Base-by-base conservation (phyloP, 352 stramenopile genomes). In the Plasmopara viticola region DNA sequence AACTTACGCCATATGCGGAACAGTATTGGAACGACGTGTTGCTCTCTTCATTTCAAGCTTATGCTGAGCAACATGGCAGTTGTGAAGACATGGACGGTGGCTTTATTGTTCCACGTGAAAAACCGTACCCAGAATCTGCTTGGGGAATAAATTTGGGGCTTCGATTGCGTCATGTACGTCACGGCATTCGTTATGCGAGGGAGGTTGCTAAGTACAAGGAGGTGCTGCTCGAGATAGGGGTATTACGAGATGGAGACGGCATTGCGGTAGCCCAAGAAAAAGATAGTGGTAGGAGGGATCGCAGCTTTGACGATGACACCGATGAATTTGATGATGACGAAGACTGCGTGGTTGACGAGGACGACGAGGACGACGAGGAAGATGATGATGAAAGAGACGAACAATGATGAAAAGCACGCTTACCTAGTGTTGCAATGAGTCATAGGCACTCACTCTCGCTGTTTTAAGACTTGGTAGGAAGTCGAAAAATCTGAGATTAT, bases 21-120 rank as follows among this genome's bases (percentile, higher is more conserved):
- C 58, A 70, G 48, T 89, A 89, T 51, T 89, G 78, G 78, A 81
- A 72, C 14, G 78, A 92, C 34, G 73, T 92, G 10, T 46, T 92
- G 29, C 44, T 92, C 34, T 62, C 62, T 9, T 73, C 78, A 4
- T 87, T 92, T 50, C 45, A 69, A 56, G 66, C 64, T 13, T 89
- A 87, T 45, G 71, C 73, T 1, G 43, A 57, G 12, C 28, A 69
- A 34, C 56, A 89, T 44, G 66, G 66, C 9, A 81, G 58, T 35
- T 92, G 82, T 39, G 49, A 61, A 18, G 62, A 61, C 37, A 88
- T 92, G 70, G 64, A 75, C 30, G 56, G 64, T 12, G 70, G 59
- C 35, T 92, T 84, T 51, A 40, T 83, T 33, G 75, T 92, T 15
- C 82, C 82, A 10, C 68, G 44, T 12, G 64, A 85, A 35, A 53